Conservation (phyloP, 2,329 filamentous ascomycete species). For the Botrytis elliptica region DNA sequence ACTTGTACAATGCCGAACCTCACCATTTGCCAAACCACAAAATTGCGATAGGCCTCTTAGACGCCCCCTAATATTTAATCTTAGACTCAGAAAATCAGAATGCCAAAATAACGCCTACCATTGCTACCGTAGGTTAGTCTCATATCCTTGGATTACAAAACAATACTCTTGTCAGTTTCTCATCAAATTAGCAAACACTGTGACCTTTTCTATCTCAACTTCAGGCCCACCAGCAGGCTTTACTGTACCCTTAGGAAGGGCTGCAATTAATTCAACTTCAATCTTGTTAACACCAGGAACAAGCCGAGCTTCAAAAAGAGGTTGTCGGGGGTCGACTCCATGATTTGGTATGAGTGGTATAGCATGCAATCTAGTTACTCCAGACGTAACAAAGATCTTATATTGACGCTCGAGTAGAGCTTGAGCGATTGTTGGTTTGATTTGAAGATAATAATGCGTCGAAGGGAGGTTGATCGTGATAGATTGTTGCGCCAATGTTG, state of each 20-base stretch:
- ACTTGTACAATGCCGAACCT: conserved; percentile 1
- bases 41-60: neutral
- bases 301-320: conserved; percentile 74
- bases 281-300: conserved; percentile 73
- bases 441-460: conserved; percentile 67
- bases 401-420: conserved; percentile 67
- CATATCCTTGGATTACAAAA: neutral
- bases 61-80: conserved; percentile 2
- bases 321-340: conserved; percentile 53
- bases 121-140: neutral
- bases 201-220: conserved; percentile 76
- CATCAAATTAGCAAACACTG: conserved; percentile 70
- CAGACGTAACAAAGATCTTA: conserved; percentile 72
- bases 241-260: conserved; percentile 57
- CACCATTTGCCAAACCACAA: neutral
- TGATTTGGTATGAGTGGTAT: conserved; percentile 54
- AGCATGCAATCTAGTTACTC: conserved; percentile 56
- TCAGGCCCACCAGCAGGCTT: conserved; percentile 58
- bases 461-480: conserved; percentile 68
- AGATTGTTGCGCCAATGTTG: conserved; percentile 67
- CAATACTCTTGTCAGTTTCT: conserved; percentile 36
- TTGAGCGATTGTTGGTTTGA: conserved; percentile 64
- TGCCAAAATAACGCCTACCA: conserved; percentile 4
- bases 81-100: neutral
- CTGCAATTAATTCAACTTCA: conserved; percentile 74